phyloP scores from a whole-genome alignment of 805 yeast species.

The Wickerhamomyces strasburgensis region DNA sequence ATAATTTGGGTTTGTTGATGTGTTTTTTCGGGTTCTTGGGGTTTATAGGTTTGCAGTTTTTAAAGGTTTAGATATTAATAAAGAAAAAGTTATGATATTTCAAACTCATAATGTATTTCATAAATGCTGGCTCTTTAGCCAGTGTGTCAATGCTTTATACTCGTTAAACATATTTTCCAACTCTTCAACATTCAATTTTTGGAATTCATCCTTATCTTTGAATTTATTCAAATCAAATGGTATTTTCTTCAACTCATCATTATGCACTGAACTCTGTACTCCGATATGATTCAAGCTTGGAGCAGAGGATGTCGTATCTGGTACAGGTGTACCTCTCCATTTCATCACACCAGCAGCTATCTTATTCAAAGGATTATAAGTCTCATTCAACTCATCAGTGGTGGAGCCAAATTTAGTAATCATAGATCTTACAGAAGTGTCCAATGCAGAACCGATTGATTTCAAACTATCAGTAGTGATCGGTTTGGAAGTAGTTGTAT shows the following conservation, averaged over 20 bases:
- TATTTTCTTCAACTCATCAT: no score
- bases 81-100: no score
- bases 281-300: no score
- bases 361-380: constrained; percentile 19
- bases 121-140: background rate
- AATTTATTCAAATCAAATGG: constrained; percentile 13
- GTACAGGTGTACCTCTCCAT: constrained; percentile 14
- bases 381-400: constrained; percentile 1
- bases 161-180: constrained; percentile 17
- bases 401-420: constrained; percentile 9
- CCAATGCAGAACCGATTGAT: constrained; percentile 10
- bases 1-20: no score
- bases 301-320: background rate
- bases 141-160: constrained; percentile 8
- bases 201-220: constrained; percentile 12
- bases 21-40: no score
- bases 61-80: no score
- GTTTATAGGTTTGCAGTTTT: no score
- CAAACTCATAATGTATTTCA: no score
- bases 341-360: constrained; percentile 20
- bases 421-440: constrained; percentile 12
- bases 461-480: constrained; percentile 3
- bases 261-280: no score
- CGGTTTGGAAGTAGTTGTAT: constrained; percentile 3
- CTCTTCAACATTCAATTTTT: constrained; percentile 15